Percentiles rank a stretch among this genome's conserved stretches.
phyloP scores from a whole-genome alignment of 768 basidiomycete species.

The Lentinula lateritia region DNA sequence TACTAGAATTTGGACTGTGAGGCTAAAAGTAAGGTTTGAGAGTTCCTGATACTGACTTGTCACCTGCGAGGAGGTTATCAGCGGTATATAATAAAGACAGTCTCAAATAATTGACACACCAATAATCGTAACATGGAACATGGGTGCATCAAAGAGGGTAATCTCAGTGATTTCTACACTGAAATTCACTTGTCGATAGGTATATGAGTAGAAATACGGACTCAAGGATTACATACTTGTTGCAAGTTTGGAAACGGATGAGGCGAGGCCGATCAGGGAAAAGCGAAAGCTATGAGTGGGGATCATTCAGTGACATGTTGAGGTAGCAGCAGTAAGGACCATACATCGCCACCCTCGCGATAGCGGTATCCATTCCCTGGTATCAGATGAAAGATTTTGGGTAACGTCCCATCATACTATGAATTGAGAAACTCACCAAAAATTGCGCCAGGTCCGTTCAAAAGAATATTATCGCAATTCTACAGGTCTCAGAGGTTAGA shows the following conservation, averaged over 20 bases:
- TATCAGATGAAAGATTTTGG: too few relatives aligned
- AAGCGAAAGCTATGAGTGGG: conserved; percentile 8
- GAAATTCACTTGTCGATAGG: not conserved
- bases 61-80: not conserved
- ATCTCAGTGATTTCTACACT: conserved; percentile 16
- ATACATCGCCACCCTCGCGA: conserved; percentile 13
- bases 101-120: conserved; percentile 1
- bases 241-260: conserved; percentile 19
- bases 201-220: not conserved
- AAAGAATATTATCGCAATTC: conserved; percentile 15
- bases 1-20: not conserved
- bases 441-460: conserved; percentile 17
- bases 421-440: not conserved
- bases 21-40: not conserved
- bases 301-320: not conserved
- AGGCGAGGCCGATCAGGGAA: conserved; percentile 16
- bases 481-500: not conserved
- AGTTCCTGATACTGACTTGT: conserved; percentile 3
- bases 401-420: not conserved
- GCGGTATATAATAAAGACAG: not conserved
- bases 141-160: conserved; percentile 15
- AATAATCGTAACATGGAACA: conserved; percentile 20
- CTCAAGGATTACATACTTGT: conserved; percentile 11
- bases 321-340: not conserved
- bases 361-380: conserved; percentile 18